A percentile compares a stretch with the other conserved stretches of the same genome.
Conservation (phyloP, 2,329 filamentous ascomycete species). For the Rutstroemia sp. region DNA sequence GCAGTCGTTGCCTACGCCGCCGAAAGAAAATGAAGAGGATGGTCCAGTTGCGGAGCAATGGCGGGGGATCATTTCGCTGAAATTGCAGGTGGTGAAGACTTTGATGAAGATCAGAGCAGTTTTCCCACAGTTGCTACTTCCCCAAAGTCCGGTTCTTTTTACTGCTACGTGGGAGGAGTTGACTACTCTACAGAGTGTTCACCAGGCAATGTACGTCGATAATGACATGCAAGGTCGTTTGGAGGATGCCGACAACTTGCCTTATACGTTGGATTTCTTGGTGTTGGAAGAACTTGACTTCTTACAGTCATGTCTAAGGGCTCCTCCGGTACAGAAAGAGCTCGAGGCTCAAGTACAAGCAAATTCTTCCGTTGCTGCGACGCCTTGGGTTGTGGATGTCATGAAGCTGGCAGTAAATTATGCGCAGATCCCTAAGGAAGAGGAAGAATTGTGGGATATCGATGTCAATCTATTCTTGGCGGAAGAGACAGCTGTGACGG, state of each 20-base stretch:
- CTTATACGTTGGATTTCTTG: conserved; percentile 89
- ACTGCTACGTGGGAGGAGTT: conserved; percentile 86
- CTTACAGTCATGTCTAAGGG: conserved; percentile 82
- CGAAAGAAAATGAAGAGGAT: conserved; percentile 47
- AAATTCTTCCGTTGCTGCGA: conserved; percentile 51
- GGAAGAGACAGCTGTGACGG: conserved; percentile 89
- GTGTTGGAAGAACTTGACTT: conserved; percentile 93
- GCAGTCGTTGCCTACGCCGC: conserved; percentile 56
- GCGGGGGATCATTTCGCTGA: conserved; percentile 77
- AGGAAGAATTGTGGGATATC: conserved; percentile 93
- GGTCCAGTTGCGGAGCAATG: conserved; percentile 56
- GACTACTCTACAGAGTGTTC: conserved; percentile 60
- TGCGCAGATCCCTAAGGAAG: conserved; percentile 83
- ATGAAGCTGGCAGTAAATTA: conserved; percentile 81
- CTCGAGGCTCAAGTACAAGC: conserved; percentile 70
- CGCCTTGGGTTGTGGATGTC: conserved; percentile 79
- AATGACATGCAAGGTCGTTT: conserved; percentile 80
- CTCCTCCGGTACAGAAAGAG: conserved; percentile 80
- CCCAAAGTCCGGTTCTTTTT: conserved; percentile 78
- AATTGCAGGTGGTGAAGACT: conserved; percentile 90
- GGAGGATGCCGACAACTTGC: conserved; percentile 84
- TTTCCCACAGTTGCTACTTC: conserved; percentile 73
- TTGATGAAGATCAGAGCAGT: conserved; percentile 81
- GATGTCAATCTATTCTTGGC: conserved; percentile 93
- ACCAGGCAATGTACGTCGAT: conserved; percentile 78